Conservation (phyloP, 352 stramenopile genomes). For the Phytopythium litorale region DNA sequence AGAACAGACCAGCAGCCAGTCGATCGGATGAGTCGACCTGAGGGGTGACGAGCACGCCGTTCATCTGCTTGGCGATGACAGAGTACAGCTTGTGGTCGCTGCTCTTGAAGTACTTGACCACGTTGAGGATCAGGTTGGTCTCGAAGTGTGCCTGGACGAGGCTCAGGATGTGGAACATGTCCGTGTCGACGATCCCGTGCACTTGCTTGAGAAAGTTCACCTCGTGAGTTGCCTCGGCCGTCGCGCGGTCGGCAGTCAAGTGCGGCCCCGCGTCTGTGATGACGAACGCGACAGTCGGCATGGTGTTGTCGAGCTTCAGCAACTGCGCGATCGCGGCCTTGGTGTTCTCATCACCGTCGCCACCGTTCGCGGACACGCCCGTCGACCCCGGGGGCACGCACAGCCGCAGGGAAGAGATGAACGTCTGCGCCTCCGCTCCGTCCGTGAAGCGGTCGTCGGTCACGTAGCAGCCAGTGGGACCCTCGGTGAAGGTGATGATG, state of each 20-base stretch:
- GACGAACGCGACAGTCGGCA: conserved; percentile 61
- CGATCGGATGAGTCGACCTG: conserved; percentile 22
- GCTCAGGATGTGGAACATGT: conserved; percentile 51
- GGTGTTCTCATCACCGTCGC: conserved; percentile 64
- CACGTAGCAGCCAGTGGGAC: conserved; percentile 45
- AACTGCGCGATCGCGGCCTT: conserved; percentile 58
- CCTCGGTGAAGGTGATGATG: conserved; percentile 71
- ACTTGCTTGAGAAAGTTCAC: conserved; percentile 38
- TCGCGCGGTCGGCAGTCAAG: conserved; percentile 27
- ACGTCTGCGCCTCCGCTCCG: conserved; percentile 32
- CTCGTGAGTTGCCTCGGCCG: conserved; percentile 36
- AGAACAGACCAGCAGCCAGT: conserved; percentile 43
- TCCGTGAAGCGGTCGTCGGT: conserved; percentile 60
- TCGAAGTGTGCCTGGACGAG: conserved; percentile 48
- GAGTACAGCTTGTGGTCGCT: conserved; percentile 51
- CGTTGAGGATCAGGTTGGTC: conserved; percentile 46
- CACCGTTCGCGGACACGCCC: conserved; percentile 36
- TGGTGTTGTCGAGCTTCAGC: conserved; percentile 35
- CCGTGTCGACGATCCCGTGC: conserved; percentile 39
- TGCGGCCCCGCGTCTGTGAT: conserved; percentile 64
- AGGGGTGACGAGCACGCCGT: conserved; percentile 57
- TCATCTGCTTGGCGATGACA: conserved; percentile 51
- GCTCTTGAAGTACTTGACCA: conserved; percentile 63
- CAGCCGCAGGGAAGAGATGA: conserved; percentile 37
- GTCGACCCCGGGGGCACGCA: conserved; percentile 34